A percentile compares a stretch with the other conserved stretches of the same genome.
Evolutionary conservation across 73 alveolate genomes (phyloP).

Genomic region (Durusdinium trenchii): DNA sequence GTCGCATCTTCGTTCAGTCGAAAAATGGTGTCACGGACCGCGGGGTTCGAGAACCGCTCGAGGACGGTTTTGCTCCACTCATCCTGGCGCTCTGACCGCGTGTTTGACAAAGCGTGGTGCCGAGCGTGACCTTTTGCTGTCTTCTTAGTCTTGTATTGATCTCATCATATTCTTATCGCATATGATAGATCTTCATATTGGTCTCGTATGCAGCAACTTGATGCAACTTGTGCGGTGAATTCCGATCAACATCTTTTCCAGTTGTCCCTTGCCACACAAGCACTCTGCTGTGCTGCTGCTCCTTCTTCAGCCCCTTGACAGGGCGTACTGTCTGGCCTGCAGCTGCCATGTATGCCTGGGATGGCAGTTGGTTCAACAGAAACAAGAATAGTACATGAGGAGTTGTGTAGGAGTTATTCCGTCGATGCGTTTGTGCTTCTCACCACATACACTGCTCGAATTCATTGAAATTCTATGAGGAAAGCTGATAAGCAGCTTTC

Average conservation of each 20-base stretch:
- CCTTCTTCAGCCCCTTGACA: slow-evolving; percentile 74
- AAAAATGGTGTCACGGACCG: slow-evolving; percentile 76
- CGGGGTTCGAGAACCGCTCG: slow-evolving; percentile 64
- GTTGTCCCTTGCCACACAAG: too few species aligned
- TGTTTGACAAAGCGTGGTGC: too few species aligned
- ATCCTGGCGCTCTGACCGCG: too few species aligned
- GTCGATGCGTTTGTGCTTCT: neutral
- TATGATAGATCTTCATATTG: too few species aligned
- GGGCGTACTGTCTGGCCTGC: slow-evolving; percentile 86
- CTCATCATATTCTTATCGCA: too few species aligned
- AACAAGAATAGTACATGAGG: neutral
- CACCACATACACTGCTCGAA: neutral
- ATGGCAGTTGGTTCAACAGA: neutral
- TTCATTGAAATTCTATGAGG: neutral
- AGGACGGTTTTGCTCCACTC: slow-evolving; percentile 77
- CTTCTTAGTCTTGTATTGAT: too few species aligned
- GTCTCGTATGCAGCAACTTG: too few species aligned
- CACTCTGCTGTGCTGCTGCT: neutral
- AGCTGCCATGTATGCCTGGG: slow-evolving; percentile 88
- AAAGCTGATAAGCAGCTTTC: too few species aligned
- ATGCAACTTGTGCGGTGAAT: too few species aligned
- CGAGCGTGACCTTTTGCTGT: too few species aligned
- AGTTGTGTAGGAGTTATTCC: neutral
- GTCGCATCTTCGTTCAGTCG: slow-evolving; percentile 79
- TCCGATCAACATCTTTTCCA: too few species aligned